Conservation (phyloP, 2,329 filamentous ascomycete species). For the Metarhizium robertsii region DNA sequence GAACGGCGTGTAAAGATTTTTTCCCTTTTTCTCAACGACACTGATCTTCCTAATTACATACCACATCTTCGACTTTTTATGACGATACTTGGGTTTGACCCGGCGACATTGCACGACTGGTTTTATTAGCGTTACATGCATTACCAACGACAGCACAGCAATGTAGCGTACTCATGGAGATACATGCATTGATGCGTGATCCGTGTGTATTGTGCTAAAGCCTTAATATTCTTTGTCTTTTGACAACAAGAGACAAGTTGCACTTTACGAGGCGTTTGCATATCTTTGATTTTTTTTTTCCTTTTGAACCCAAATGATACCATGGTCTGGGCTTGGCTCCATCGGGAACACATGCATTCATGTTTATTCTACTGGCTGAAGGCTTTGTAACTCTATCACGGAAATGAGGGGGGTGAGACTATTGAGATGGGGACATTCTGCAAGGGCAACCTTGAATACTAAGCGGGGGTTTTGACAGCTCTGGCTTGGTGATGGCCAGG, state of each 20-base stretch:
- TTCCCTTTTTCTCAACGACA: conserved; percentile 5
- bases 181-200: neutral
- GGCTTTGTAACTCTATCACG: conserved; percentile 19
- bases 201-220: conserved; percentile 2
- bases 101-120: neutral
- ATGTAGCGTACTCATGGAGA: neutral
- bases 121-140: conserved; percentile 2
- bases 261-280: conserved; percentile 10
- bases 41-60: conserved; percentile 2
- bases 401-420: neutral
- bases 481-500: neutral
- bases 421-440: conserved; percentile 9
- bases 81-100: neutral
- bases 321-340: conserved; percentile 15
- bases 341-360: conserved; percentile 6
- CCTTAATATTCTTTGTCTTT: conserved; percentile 10
- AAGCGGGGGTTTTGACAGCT: neutral
- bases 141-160: conserved; percentile 1
- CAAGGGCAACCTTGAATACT: conserved; percentile 15
- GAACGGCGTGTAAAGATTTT: conserved; percentile 17
- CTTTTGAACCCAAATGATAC: conserved; percentile 16
- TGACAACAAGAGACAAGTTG: conserved; percentile 1
- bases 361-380: conserved; percentile 6
- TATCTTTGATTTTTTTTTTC: neutral
- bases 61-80: neutral